Percentiles rank a stretch among this genome's conserved stretches.
Evolutionary conservation across 108 stramenopile genomes (phyloP).

Genomic region (Schizochytrium sp.): DNA sequence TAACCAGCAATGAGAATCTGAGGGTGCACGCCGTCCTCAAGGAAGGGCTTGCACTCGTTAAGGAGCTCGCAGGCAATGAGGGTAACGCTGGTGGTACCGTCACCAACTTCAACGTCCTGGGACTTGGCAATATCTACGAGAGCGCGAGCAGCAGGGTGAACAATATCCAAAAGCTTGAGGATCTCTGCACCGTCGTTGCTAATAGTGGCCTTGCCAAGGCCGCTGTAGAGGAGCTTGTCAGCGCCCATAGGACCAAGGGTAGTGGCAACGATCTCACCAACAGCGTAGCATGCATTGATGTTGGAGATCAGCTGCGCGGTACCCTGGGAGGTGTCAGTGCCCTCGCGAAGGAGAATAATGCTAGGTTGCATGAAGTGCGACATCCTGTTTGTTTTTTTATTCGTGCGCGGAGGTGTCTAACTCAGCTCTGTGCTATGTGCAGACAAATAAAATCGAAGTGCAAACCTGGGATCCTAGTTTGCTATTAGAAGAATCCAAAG

Average conservation of each 20-base stretch:
- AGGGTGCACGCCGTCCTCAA: slow-evolving; percentile 99
- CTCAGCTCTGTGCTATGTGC: no score
- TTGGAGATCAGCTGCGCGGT: slow-evolving; percentile 97
- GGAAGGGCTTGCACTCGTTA: slow-evolving; percentile 91
- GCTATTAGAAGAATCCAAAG: no score
- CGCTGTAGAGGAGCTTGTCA: slow-evolving; percentile 97
- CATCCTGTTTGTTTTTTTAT: background rate
- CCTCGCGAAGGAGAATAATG: slow-evolving; percentile 97
- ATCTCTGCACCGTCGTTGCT: slow-evolving; percentile 99
- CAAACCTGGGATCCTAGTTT: no score
- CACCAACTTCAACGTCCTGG: slow-evolving; percentile 94
- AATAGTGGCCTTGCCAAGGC: slow-evolving; percentile 86
- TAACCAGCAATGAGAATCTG: slow-evolving; percentile 86
- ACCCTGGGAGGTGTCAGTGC: slow-evolving; percentile 98
- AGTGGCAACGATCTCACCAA: slow-evolving; percentile 93
- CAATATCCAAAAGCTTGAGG: slow-evolving; percentile 96
- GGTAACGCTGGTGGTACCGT: slow-evolving; percentile 97
- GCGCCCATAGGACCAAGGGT: slow-evolving; percentile 99
- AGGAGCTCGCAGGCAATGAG: slow-evolving; percentile 93
- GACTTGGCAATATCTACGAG: slow-evolving; percentile 97
- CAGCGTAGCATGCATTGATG: slow-evolving; percentile 98
- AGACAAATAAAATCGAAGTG: no score
- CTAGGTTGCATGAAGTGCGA: slow-evolving; percentile 78
- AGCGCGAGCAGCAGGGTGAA: slow-evolving; percentile 97
- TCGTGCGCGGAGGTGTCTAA: no score